A percentile compares a stretch with the other conserved stretches of the same genome.
phyloP scores from a whole-genome alignment of 164 flowering plant genomes.

The Magnolia changhungtana region DNA sequence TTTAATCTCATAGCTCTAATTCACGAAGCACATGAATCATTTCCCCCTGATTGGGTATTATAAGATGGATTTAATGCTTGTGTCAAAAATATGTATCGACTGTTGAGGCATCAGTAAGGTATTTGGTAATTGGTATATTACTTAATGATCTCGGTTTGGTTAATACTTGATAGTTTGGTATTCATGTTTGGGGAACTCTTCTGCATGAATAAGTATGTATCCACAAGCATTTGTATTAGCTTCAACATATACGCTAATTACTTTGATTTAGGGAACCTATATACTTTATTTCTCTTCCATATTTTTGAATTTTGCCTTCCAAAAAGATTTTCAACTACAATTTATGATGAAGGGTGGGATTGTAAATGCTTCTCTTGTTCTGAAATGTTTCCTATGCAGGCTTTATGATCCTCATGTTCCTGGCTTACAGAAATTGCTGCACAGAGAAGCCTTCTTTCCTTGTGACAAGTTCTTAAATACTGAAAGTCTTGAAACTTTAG shows the following conservation, averaged over 20 bases:
- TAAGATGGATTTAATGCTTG: no score
- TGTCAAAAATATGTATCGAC: no score
- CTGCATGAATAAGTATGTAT: no score
- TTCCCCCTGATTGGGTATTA: no score
- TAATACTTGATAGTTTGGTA: no score
- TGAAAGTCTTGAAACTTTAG: slow-evolving; percentile 59
- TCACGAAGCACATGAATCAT: no score
- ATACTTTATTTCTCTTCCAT: neutral
- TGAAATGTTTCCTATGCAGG: slow-evolving; percentile 41
- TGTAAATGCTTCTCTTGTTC: slow-evolving; percentile 1
- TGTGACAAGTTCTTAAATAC: slow-evolving; percentile 57
- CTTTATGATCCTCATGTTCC: slow-evolving; percentile 93
- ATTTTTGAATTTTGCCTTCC: neutral
- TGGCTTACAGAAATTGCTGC: slow-evolving; percentile 57
- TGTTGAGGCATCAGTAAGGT: no score
- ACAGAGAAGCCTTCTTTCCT: slow-evolving; percentile 72
- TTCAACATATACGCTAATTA: neutral
- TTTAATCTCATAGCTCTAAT: no score
- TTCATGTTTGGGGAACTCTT: no score
- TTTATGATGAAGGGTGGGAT: neutral
- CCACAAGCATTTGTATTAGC: no score
- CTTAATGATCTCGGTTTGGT: no score
- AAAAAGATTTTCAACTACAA: neutral
- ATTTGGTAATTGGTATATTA: no score
- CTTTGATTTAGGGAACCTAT: neutral